Evolutionary conservation across 208 protist species (phyloP).

Genomic region (Trichomonas vaginalis): DNA sequence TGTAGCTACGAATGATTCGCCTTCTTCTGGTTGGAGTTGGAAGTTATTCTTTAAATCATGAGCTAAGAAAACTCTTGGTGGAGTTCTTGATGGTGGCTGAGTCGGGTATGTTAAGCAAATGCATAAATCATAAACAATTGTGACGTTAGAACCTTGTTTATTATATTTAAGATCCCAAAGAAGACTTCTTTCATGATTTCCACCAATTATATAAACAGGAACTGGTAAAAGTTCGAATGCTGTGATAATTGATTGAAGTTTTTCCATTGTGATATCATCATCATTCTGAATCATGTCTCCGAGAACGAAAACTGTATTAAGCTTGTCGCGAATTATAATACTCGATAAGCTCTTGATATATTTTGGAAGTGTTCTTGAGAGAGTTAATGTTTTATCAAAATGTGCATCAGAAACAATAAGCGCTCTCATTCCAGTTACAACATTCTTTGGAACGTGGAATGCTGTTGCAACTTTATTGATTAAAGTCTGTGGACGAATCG

Average conservation of each 20-base stretch:
- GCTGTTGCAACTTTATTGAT: not conserved
- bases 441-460: not conserved
- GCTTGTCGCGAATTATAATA: not conserved
- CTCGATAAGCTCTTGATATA: not conserved
- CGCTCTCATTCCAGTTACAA: not conserved
- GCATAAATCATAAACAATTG: not conserved
- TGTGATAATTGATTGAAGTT: not conserved
- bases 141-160: not conserved
- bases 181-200: not conserved
- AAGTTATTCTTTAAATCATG: not conserved
- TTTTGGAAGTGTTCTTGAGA: not conserved
- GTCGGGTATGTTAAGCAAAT: not conserved
- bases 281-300: not conserved
- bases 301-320: not conserved
- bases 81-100: not conserved
- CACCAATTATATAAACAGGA: not conserved
- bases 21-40: not conserved
- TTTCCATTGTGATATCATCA: not conserved
- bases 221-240: not conserved
- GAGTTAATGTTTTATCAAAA: not conserved
- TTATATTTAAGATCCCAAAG: not conserved
- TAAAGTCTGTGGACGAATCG: not conserved
- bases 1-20: not conserved
- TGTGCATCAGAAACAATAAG: not conserved
- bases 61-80: not conserved